These are phyloP conservation scores for Suhomyces vadensis DNA, from an alignment of 805 yeast genomes.

Conservation along the genomic window DNA sequence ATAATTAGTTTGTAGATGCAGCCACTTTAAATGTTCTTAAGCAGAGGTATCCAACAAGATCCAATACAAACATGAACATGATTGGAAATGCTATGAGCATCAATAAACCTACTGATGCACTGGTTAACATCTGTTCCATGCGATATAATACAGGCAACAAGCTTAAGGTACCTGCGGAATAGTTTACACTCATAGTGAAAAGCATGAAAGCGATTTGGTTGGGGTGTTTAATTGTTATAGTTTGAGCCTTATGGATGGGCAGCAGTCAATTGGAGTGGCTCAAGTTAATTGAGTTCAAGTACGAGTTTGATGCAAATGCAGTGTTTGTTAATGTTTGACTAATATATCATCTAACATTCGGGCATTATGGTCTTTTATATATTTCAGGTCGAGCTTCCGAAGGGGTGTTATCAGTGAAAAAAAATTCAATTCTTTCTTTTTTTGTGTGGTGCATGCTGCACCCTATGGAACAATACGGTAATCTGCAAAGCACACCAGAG, in stretches of 20 bases:
- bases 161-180: slow-evolving; percentile 5
- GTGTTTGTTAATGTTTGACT: not conserved
- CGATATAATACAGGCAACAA: slow-evolving; percentile 3
- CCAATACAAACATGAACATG: slow-evolving; percentile 4
- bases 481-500: not conserved
- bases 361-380: not conserved
- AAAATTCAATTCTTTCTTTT: not conserved
- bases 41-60: slow-evolving; percentile 8
- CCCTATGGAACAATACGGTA: not conserved
- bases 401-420: slow-evolving; percentile 1
- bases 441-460: not conserved
- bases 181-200: slow-evolving; percentile 1
- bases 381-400: not conserved
- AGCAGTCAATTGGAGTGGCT: too few relatives aligned
- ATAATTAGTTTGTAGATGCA: not conserved
- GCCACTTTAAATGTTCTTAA: slow-evolving; percentile 6
- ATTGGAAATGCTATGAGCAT: slow-evolving; percentile 7
- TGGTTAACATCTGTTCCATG: slow-evolving; percentile 9
- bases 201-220: not conserved
- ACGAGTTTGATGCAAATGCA: not conserved
- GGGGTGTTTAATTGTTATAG: not conserved
- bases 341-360: not conserved
- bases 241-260: too few relatives aligned
- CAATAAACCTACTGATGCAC: slow-evolving; percentile 10
- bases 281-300: too few relatives aligned